These are phyloP conservation scores for Exophiala dermatitidis DNA, from an alignment of 2,329 filamentous ascomycete species.

Conservation along the genomic window DNA sequence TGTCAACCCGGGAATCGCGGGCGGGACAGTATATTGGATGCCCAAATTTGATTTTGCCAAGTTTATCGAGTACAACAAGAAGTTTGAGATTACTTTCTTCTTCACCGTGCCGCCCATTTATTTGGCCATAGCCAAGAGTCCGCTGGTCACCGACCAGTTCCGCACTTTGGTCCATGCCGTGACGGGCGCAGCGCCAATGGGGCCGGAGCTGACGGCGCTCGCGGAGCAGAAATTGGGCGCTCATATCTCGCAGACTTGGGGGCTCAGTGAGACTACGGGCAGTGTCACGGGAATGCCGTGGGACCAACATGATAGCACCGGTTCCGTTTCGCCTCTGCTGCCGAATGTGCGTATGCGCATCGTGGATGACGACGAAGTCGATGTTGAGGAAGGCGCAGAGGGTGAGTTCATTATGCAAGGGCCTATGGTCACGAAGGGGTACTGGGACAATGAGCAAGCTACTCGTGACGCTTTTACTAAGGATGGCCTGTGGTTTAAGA, in stretches of 20 bases:
- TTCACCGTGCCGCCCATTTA: slow-evolving; percentile 57
- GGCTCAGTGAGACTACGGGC: slow-evolving; percentile 24
- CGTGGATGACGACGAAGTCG: slow-evolving; percentile 24
- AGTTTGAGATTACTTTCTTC: slow-evolving; percentile 47
- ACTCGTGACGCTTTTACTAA: slow-evolving; percentile 27
- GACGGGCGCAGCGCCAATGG: slow-evolving; percentile 52
- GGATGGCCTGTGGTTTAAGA: slow-evolving; percentile 76
- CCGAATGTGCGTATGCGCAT: slow-evolving; percentile 23
- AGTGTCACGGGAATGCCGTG: slow-evolving; percentile 23
- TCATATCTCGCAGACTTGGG: slow-evolving; percentile 23
- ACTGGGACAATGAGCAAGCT: slow-evolving; percentile 25
- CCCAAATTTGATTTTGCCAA: slow-evolving; percentile 50
- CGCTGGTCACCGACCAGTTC: slow-evolving; percentile 52
- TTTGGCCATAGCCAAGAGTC: slow-evolving; percentile 53
- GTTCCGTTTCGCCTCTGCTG: slow-evolving; percentile 17
- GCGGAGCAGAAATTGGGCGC: slow-evolving; percentile 45
- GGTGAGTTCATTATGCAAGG: slow-evolving; percentile 57
- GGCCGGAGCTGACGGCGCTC: slow-evolving; percentile 46
- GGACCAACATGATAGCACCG: slow-evolving; percentile 22
- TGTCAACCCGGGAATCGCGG: slow-evolving; percentile 42
- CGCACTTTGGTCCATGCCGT: slow-evolving; percentile 42
- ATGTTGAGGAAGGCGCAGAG: slow-evolving; percentile 40
- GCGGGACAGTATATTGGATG: slow-evolving; percentile 56
- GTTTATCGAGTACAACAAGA: slow-evolving; percentile 49
- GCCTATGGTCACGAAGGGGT: slow-evolving; percentile 40